phyloP scores from a whole-genome alignment of 2,329 filamentous ascomycete genomes.

The Microcyclosporella mali region DNA sequence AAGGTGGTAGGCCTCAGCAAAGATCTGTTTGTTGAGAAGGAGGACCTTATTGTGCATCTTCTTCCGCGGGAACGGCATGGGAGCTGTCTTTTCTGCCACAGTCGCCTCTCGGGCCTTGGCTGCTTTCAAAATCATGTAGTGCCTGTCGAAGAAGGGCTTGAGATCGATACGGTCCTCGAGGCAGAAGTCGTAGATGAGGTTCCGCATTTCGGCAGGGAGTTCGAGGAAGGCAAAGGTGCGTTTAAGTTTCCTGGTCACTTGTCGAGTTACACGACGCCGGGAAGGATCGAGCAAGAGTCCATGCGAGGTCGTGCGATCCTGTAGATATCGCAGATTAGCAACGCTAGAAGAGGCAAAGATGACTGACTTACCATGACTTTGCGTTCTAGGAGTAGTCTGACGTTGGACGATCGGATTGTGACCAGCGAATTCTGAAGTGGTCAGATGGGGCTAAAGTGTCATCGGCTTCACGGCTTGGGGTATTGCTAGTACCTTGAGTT shows the following conservation, averaged over 20 bases:
- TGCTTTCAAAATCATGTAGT: slow-evolving; percentile 3
- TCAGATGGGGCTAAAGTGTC: too few species aligned
- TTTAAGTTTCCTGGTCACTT: slow-evolving; percentile 13
- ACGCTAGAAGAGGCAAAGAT: too few species aligned
- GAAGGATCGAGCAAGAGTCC: slow-evolving; percentile 7
- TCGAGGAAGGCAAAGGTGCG: slow-evolving; percentile 24
- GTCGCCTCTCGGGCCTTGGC: slow-evolving; percentile 1
- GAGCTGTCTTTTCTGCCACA: neutral
- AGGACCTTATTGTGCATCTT: slow-evolving; percentile 27
- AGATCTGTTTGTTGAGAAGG: slow-evolving; percentile 32
- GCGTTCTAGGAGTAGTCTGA: too few species aligned
- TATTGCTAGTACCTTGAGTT: too few species aligned
- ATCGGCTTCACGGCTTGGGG: too few species aligned
- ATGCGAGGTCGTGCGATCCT: slow-evolving; percentile 14
- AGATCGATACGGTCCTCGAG: slow-evolving; percentile 15
- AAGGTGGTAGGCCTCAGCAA: slow-evolving; percentile 25
- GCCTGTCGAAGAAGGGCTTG: slow-evolving; percentile 17
- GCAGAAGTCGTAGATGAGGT: slow-evolving; percentile 21
- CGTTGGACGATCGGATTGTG: too few species aligned
- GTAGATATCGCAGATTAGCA: neutral
- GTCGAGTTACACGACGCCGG: slow-evolving; percentile 19
- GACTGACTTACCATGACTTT: too few species aligned
- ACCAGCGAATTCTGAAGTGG: too few species aligned
- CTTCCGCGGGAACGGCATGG: slow-evolving; percentile 6
- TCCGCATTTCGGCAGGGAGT: slow-evolving; percentile 25